These are phyloP conservation scores for Zopfia rhizophila DNA, from an alignment of 2,329 filamentous ascomycete genomes.

Conservation along the genomic window DNA sequence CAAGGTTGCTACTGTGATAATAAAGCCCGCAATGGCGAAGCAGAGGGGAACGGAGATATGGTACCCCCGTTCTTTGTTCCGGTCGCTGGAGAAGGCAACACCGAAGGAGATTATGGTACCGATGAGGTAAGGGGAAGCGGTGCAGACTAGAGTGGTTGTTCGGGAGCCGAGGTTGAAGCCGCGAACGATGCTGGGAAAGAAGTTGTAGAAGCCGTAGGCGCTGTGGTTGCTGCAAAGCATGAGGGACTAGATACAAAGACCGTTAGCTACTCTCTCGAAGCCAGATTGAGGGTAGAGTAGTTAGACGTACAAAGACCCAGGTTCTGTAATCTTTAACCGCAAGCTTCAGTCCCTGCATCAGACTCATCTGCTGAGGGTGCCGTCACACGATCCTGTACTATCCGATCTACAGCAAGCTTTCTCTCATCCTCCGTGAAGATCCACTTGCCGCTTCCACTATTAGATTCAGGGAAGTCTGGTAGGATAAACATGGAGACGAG, in stretches of 20 bases:
- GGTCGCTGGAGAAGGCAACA: slow-evolving; percentile 15
- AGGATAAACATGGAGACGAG: slow-evolving; percentile 12
- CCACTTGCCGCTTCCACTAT: slow-evolving; percentile 10
- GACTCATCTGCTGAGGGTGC: slow-evolving; percentile 7
- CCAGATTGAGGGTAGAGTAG: too few relatives aligned
- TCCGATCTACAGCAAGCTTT: slow-evolving; percentile 10
- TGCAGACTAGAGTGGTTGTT: slow-evolving; percentile 19
- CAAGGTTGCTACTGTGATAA: slow-evolving; percentile 4
- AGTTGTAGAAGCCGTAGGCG: slow-evolving; percentile 21
- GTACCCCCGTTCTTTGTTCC: slow-evolving; percentile 4
- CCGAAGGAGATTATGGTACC: slow-evolving; percentile 22
- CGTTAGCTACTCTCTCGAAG: too few relatives aligned
- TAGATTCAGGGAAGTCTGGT: slow-evolving; percentile 15
- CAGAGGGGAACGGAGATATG: slow-evolving; percentile 8
- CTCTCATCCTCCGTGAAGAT: slow-evolving; percentile 16
- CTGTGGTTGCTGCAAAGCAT: slow-evolving; percentile 19
- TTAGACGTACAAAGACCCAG: slow-evolving; percentile 12
- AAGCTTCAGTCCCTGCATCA: slow-evolving; percentile 17
- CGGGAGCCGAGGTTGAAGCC: slow-evolving; percentile 20
- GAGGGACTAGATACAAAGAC: slow-evolving; percentile 12
- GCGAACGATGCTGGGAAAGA: slow-evolving; percentile 24
- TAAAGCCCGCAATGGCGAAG: not conserved
- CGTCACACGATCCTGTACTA: slow-evolving; percentile 14
- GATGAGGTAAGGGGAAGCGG: slow-evolving; percentile 21
- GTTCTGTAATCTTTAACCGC: slow-evolving; percentile 18